A percentile compares a stretch with the other conserved stretches of the same genome.
These are phyloP conservation scores for Trichomonascaceae sp. DNA, from an alignment of 1,139 yeast genomes.

Conservation along the genomic window DNA sequence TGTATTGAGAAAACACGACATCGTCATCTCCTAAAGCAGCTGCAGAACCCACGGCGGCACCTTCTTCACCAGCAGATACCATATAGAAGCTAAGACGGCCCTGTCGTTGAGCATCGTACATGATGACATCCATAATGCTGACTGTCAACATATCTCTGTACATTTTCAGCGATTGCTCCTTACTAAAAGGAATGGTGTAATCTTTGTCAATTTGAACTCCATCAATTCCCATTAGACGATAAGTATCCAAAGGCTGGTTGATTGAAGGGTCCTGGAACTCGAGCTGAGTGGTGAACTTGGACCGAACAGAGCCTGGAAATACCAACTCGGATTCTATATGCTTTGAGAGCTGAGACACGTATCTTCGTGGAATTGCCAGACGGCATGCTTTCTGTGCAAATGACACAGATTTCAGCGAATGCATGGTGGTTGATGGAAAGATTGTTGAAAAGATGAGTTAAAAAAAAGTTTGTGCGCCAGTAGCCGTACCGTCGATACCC, in stretches of 20 bases:
- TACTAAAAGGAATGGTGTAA: constrained; percentile 23
- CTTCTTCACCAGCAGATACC: constrained; percentile 37
- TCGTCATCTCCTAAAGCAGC: constrained; percentile 33
- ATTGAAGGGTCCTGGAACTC: constrained; percentile 23
- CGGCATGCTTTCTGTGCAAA: background rate
- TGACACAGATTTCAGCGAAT: background rate
- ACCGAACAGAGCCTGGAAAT: constrained; percentile 29
- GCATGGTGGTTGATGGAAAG: background rate
- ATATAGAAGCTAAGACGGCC: constrained; percentile 34
- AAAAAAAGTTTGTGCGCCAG: background rate
- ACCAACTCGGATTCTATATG: constrained; percentile 25
- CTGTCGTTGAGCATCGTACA: constrained; percentile 36
- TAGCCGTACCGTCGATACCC: constrained; percentile 3
- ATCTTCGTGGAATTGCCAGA: background rate
- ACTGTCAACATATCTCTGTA: constrained; percentile 32
- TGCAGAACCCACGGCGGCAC: constrained; percentile 33
- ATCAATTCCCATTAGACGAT: constrained; percentile 28
- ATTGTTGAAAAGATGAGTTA: background rate
- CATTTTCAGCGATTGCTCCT: constrained; percentile 27
- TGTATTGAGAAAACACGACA: constrained; percentile 31
- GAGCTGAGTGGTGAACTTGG: constrained; percentile 25
- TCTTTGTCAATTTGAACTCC: constrained; percentile 27
- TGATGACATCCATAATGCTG: constrained; percentile 29
- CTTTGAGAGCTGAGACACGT: constrained; percentile 23
- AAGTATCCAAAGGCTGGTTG: constrained; percentile 25